Percentiles rank a stretch among this genome's conserved stretches.
Conservation (phyloP, 2,329 filamentous ascomycete genomes). For the Ampelomyces quisqualis region DNA sequence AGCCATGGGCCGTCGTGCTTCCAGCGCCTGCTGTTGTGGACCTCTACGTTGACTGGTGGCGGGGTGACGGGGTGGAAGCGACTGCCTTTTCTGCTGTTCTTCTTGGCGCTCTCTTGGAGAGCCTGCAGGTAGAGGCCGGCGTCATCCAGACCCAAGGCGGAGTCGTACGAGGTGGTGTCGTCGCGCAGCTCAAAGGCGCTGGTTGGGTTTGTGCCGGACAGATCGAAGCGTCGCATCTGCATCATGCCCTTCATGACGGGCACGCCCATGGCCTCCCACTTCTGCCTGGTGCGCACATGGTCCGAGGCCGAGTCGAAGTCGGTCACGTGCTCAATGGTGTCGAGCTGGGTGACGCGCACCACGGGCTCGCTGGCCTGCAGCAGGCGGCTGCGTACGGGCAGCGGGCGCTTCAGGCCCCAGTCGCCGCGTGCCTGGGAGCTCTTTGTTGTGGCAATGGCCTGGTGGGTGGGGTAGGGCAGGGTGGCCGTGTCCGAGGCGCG, state of each 20-base stretch:
- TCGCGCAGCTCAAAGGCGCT: constrained; percentile 38
- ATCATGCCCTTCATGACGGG: constrained; percentile 57
- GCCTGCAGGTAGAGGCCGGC: constrained; percentile 27
- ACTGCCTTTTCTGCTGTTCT: constrained; percentile 17
- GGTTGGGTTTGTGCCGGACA: constrained; percentile 9
- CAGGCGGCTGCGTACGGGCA: constrained; percentile 71
- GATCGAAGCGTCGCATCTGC: constrained; percentile 21
- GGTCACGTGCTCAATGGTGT: constrained; percentile 84
- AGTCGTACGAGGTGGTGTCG: constrained; percentile 37
- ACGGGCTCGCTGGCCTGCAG: constrained; percentile 68
- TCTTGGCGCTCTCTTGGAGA: constrained; percentile 24
- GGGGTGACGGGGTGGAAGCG: constrained; percentile 29
- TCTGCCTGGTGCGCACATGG: constrained; percentile 75
- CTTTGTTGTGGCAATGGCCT: constrained; percentile 75
- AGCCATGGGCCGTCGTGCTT: constrained; percentile 62
- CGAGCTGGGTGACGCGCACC: constrained; percentile 74
- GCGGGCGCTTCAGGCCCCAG: constrained; percentile 86
- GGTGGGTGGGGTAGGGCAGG: constrained; percentile 73
- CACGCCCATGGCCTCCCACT: constrained; percentile 81
- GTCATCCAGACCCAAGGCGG: constrained; percentile 28
- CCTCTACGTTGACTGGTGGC: constrained; percentile 21
- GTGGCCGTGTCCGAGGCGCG: constrained; percentile 70
- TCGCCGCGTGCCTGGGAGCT: constrained; percentile 75
- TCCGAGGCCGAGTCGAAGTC: constrained; percentile 83
- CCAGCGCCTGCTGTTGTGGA: constrained; percentile 49